Evolutionary conservation across 495 filamentous ascomycete genomes (phyloP), one percentile per base, ranked within the genome.

Genomic region (Penicillium roqueforti): DNA sequence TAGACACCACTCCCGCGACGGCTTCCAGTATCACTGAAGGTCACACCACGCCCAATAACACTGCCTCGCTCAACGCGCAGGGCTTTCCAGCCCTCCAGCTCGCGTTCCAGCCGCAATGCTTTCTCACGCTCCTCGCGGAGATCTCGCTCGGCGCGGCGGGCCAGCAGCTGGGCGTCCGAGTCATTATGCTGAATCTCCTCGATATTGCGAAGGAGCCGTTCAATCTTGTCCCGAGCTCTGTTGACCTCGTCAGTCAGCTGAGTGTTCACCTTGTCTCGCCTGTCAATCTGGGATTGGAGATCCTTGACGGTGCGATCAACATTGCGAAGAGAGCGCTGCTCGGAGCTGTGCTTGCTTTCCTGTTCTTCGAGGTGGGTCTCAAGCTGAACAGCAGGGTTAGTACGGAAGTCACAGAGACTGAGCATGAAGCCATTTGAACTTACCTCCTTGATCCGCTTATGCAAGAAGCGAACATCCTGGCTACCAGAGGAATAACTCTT

Each of bases 381-480:
- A 51, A 98, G 86, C 91, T 97, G 59, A 41, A 36, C 6, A 32
- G 31, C 23, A n/a, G 31, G 37, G 37, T 69, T 63, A 69, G 59
- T 18, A 57, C 40, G 29, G 25, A 13, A 51, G 11, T 16, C 10
- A 25, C 19, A 19, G 14, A 7, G 9, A 22, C 25, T 4, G 25
- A 46, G 19, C 23, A 6, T 43, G 0, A 10, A 9, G 22, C 7
- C 1, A 3, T 31, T 11, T 31, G 16, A 50, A 59, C 80, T 79
- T 80, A 96, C 92, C 80, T 97, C 95, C 78, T 97, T 92, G 58
- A 98, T 88, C 36, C 93, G 83, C 59, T 91, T 91, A 73, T 96
- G 87, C 66, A 97, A 74, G 78, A 97, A 98, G 56, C 91, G 84
- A 55, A 97, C 89, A 69, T 98, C 93, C 54, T 97, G 89, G 63